Conservation (phyloP, 2,329 filamentous ascomycete species). For the Aspergillus udagawae region DNA sequence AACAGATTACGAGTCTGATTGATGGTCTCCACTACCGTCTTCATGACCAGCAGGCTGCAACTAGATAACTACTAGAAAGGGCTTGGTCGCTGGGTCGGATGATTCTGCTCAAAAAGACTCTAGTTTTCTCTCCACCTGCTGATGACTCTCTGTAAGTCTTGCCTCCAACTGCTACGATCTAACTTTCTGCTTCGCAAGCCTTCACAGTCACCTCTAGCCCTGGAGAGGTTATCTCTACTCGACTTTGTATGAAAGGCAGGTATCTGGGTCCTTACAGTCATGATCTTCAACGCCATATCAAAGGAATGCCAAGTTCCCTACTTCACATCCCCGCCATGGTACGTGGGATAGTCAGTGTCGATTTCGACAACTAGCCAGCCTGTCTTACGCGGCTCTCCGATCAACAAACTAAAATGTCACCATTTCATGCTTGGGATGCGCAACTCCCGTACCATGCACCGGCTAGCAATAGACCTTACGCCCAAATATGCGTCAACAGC, state of each 20-base stretch:
- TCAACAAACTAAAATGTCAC: constrained; percentile 17
- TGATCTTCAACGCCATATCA: neutral
- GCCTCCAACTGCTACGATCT: constrained; percentile 11
- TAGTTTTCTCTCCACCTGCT: constrained; percentile 8
- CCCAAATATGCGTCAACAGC: neutral
- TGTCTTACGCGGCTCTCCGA: constrained; percentile 22
- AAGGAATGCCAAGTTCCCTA: constrained; percentile 3
- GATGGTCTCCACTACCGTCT: neutral
- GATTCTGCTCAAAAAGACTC: neutral
- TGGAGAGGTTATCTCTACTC: neutral
- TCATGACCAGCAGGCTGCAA: neutral
- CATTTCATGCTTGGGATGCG: constrained; percentile 10
- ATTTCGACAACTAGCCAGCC: constrained; percentile 9
- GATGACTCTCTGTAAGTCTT: constrained; percentile 15
- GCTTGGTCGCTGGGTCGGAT: neutral
- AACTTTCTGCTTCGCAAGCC: neutral
- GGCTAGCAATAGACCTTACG: constrained; percentile 1
- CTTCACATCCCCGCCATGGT: neutral
- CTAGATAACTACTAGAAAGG: too few relatives aligned
- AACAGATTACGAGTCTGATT: neutral
- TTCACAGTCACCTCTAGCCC: neutral
- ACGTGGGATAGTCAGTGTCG: neutral
- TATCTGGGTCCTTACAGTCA: neutral
- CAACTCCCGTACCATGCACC: constrained; percentile 7
- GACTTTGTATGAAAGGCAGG: neutral